Evolutionary conservation across 352 stramenopile genomes (phyloP).

Genomic region (Phytophthora aleatoria): DNA sequence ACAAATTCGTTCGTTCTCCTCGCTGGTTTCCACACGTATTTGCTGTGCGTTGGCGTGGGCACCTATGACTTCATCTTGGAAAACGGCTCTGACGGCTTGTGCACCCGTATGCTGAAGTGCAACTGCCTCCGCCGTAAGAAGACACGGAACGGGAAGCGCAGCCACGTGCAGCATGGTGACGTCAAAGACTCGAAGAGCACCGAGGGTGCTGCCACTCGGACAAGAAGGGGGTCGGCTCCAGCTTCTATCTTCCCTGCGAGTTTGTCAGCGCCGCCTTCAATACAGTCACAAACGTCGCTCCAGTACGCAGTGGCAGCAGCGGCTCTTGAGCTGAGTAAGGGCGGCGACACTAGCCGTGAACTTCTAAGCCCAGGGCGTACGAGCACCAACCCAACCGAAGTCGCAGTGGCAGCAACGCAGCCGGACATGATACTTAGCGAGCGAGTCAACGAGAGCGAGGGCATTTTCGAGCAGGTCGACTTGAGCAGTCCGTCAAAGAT

Average conservation of each 20-base stretch:
- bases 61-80: conserved; percentile 89
- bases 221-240: conserved; percentile 24
- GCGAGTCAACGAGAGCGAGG: conserved; percentile 59
- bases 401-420: neutral
- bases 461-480: conserved; percentile 50
- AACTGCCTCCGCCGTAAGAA: conserved; percentile 55
- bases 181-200: conserved; percentile 16
- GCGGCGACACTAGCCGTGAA: conserved; percentile 7
- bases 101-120: conserved; percentile 79
- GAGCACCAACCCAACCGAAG: conserved; percentile 10
- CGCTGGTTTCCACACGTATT: conserved; percentile 78
- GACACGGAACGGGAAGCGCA: conserved; percentile 28
- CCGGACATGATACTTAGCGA: conserved; percentile 19
- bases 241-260: conserved; percentile 19
- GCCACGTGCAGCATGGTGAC: conserved; percentile 40
- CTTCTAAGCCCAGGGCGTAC: neutral
- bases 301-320: conserved; percentile 16
- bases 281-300: conserved; percentile 19
- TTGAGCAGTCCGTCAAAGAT: conserved; percentile 22
- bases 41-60: conserved; percentile 67
- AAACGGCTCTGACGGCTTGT: conserved; percentile 76
- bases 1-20: conserved; percentile 75
- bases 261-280: conserved; percentile 21
- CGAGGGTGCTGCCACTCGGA: conserved; percentile 12
- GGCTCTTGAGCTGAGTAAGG: conserved; percentile 17